phyloP scores from a whole-genome alignment of 2,329 filamentous ascomycete genomes.

The Talaromyces atroroseus region DNA sequence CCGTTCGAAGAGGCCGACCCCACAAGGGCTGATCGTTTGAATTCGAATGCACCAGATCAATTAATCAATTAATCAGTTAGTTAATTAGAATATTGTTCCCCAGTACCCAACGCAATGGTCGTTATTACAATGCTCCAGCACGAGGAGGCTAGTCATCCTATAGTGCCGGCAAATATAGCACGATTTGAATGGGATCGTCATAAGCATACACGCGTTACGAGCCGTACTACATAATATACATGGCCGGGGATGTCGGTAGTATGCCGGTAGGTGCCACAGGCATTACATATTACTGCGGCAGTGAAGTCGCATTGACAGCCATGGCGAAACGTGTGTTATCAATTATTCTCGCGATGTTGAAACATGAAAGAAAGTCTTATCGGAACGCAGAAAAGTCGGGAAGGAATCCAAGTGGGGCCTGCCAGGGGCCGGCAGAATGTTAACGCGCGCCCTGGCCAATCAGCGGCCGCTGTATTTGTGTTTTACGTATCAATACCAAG shows the following conservation, averaged over 20 bases:
- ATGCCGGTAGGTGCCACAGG: no score
- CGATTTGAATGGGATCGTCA: background rate
- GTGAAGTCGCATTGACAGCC: no score
- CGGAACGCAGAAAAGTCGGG: constrained; percentile 5
- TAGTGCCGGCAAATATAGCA: background rate
- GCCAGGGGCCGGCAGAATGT: constrained; percentile 1
- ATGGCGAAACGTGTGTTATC: no score
- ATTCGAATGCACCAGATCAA: constrained; percentile 3
- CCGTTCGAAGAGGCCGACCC: constrained; percentile 4
- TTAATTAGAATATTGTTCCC: background rate
- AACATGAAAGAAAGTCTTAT: constrained; percentile 10
- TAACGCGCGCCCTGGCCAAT: background rate
- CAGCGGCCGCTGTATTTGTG: background rate
- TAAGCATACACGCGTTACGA: background rate
- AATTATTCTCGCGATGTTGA: no score
- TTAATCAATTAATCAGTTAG: background rate
- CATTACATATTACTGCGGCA: no score
- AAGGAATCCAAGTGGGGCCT: constrained; percentile 9
- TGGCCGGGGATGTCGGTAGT: no score
- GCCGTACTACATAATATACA: background rate
- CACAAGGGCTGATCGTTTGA: constrained; percentile 7
- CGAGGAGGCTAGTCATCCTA: background rate
- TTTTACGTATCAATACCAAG: background rate
- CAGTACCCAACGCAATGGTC: background rate
- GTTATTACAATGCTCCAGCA: background rate